A percentile compares a stretch with the other conserved stretches of the same genome.
phyloP scores from a whole-genome alignment of 331 rosid genomes.

The Quercus lobata region DNA sequence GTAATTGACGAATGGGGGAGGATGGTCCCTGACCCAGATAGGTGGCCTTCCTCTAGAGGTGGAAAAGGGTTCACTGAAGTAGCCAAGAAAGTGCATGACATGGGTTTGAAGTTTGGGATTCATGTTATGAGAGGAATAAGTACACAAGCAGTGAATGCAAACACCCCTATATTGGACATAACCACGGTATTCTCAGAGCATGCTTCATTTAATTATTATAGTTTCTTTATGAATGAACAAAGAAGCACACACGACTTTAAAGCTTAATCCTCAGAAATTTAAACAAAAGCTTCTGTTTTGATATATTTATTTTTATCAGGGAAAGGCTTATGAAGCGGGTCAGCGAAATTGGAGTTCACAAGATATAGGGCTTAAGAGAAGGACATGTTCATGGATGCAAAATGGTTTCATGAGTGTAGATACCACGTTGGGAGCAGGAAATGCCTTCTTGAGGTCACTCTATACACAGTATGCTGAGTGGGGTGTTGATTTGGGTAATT shows the following conservation, averaged over 20 bases:
- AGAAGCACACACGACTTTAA: background rate
- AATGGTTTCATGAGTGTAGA: constrained; percentile 94
- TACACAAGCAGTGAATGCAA: constrained; percentile 94
- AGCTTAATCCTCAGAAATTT: no score
- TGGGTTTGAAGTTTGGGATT: constrained; percentile 95
- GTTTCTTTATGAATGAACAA: background rate
- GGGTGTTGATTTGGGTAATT: constrained; percentile 82
- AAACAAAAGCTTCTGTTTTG: background rate
- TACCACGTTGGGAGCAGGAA: constrained; percentile 73
- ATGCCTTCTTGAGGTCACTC: constrained; percentile 81
- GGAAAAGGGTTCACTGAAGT: constrained; percentile 74
- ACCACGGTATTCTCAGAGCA: constrained; percentile 44
- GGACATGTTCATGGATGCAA: constrained; percentile 84
- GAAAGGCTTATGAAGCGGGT: constrained; percentile 52
- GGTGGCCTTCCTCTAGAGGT: constrained; percentile 89
- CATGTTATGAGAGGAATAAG: constrained; percentile 99
- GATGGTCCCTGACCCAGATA: constrained; percentile 74
- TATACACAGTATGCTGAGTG: constrained; percentile 78
- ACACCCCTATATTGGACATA: constrained; percentile 76
- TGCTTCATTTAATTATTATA: background rate
- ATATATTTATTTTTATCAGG: constrained; percentile 34
- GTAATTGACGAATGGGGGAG: constrained; percentile 95
- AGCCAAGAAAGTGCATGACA: constrained; percentile 70
- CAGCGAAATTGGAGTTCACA: constrained; percentile 76
- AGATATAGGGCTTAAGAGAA: constrained; percentile 69